These are phyloP conservation scores for Halophytophthora batemanensis DNA, from an alignment of 352 stramenopile species.

Conservation along the genomic window DNA sequence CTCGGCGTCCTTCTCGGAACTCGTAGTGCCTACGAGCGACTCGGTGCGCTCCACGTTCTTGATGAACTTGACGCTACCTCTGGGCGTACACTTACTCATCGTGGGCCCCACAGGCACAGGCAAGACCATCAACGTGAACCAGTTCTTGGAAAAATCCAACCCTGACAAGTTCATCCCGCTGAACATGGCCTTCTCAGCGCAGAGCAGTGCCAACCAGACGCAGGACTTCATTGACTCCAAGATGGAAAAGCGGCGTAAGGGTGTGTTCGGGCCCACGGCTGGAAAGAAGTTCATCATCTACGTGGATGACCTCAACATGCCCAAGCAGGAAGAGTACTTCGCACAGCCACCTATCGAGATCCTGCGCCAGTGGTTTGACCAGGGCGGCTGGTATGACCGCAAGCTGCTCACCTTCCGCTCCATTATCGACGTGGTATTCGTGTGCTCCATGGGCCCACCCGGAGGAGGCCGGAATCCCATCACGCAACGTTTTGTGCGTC, in stretches of 20 bases:
- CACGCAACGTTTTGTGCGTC: slow-evolving; percentile 69
- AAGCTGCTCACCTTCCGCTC: slow-evolving; percentile 90
- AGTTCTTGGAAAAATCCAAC: slow-evolving; percentile 87
- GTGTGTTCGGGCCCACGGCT: slow-evolving; percentile 89
- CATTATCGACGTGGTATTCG: slow-evolving; percentile 89
- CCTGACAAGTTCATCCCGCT: slow-evolving; percentile 91
- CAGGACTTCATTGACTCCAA: slow-evolving; percentile 93
- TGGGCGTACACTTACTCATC: slow-evolving; percentile 90
- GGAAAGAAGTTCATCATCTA: slow-evolving; percentile 93
- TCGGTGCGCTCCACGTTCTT: slow-evolving; percentile 92
- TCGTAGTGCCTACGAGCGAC: slow-evolving; percentile 93
- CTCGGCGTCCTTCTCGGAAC: slow-evolving; percentile 83
- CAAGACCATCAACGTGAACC: slow-evolving; percentile 94
- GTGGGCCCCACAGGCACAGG: slow-evolving; percentile 93
- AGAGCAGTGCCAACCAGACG: slow-evolving; percentile 92
- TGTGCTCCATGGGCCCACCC: slow-evolving; percentile 81
- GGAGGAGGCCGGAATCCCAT: slow-evolving; percentile 80
- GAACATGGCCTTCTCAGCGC: slow-evolving; percentile 90
- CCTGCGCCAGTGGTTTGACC: slow-evolving; percentile 93
- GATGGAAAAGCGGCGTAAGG: slow-evolving; percentile 92
- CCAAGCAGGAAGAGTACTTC: slow-evolving; percentile 92
- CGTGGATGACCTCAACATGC: slow-evolving; percentile 96
- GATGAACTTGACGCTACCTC: slow-evolving; percentile 80
- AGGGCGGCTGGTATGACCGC: slow-evolving; percentile 94
- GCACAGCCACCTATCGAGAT: slow-evolving; percentile 95